These are phyloP conservation scores for Rhododendron kiyosumense DNA, from an alignment of 148 eudicot species.

Conservation along the genomic window DNA sequence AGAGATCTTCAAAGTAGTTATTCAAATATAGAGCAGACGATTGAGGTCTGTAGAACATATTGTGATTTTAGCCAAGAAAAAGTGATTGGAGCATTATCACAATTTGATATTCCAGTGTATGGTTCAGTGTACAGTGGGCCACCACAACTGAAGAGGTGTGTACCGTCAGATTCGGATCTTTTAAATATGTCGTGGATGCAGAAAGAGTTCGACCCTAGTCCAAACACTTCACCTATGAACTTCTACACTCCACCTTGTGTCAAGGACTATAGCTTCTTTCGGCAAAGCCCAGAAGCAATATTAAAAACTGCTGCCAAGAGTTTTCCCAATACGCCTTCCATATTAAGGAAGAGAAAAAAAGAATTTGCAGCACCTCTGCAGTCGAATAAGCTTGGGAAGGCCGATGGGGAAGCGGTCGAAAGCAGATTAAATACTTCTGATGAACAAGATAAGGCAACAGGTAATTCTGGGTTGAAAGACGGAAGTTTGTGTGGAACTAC, in stretches of 20 bases:
- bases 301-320: slow-evolving; percentile 77
- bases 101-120: slow-evolving; percentile 26
- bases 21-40: slow-evolving; percentile 20
- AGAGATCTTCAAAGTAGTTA: slow-evolving; percentile 14
- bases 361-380: slow-evolving; percentile 18
- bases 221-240: slow-evolving; percentile 29
- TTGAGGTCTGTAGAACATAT: slow-evolving; percentile 25
- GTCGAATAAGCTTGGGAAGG: slow-evolving; percentile 23
- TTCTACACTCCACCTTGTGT: slow-evolving; percentile 73
- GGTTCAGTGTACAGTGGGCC: slow-evolving; percentile 63
- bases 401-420: slow-evolving; percentile 28
- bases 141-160: slow-evolving; percentile 37
- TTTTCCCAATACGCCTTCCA: slow-evolving; percentile 83
- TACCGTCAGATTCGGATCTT: slow-evolving; percentile 31
- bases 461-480: slow-evolving; percentile 25
- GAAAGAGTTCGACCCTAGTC: slow-evolving; percentile 29
- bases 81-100: slow-evolving; percentile 26
- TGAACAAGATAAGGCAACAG: slow-evolving; percentile 15
- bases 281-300: slow-evolving; percentile 67
- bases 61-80: slow-evolving; percentile 27
- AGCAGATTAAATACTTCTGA: slow-evolving; percentile 11
- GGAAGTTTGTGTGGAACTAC: slow-evolving; percentile 23
- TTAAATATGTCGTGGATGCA: slow-evolving; percentile 19
- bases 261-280: slow-evolving; percentile 33
- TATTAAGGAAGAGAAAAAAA: slow-evolving; percentile 67